A percentile compares a stretch with the other conserved stretches of the same genome.
Conservation (phyloP, 331 rosid species). For the Acacia concinna region DNA sequence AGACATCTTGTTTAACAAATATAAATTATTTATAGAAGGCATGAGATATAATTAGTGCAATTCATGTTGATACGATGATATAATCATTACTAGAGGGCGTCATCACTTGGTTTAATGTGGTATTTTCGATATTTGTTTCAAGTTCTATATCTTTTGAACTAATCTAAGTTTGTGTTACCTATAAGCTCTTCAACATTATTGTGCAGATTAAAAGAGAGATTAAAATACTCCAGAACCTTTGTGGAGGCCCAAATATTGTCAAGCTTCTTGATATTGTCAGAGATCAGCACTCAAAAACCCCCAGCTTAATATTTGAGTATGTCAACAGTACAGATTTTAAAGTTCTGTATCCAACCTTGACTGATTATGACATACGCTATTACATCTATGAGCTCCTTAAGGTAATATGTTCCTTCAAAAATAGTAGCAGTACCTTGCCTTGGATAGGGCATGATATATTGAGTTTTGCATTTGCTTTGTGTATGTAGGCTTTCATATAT, state of each 20-base stretch:
- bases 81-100: background rate
- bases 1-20: background rate
- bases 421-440: background rate
- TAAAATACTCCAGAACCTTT: slow-evolving; percentile 88
- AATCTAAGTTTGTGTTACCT: background rate
- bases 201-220: slow-evolving; percentile 91
- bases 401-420: slow-evolving; percentile 46
- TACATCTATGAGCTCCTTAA: slow-evolving; percentile 92
- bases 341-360: slow-evolving; percentile 89
- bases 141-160: slow-evolving; percentile 2
- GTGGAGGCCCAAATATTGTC: slow-evolving; percentile 88
- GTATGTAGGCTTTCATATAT: background rate
- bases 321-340: slow-evolving; percentile 95
- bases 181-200: slow-evolving; percentile 24
- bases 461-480: slow-evolving; percentile 3
- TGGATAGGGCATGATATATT: slow-evolving; percentile 9
- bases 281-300: slow-evolving; percentile 92
- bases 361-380: slow-evolving; percentile 96
- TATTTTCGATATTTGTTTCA: background rate
- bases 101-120: background rate
- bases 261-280: slow-evolving; percentile 91
- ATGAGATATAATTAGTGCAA: background rate
- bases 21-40: background rate
- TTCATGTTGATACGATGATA: background rate
- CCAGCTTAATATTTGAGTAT: slow-evolving; percentile 88